Evolutionary conservation across 371 early-diverging fungal species (phyloP), one percentile per base, ranked within the genome.

Genomic region (Saksenaea vasiformis): DNA sequence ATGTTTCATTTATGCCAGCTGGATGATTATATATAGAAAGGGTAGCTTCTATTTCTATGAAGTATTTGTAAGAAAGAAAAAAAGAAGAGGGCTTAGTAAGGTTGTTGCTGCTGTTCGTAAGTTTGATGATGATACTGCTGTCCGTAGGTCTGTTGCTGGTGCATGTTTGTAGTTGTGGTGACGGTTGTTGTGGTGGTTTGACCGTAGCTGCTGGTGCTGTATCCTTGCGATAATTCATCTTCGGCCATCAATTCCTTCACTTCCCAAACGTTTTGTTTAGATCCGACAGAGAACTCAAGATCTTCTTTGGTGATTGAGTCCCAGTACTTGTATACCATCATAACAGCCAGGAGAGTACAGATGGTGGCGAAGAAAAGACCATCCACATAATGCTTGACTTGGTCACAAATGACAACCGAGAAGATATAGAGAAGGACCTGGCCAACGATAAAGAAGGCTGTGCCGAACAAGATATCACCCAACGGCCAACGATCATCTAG

Each of bases 311-410:
- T 97, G 70, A 98, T 97, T 17, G 92, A 91, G 75, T 98, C 98
- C 98, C 98, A 98, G 84, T 94, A 98, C 82, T 98, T 98, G 87
- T 97, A 98, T 9, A 97, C 93, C 97, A 98, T 98, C 98, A 98
- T 97, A 51, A 98, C 96, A 27, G 91, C 89, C 65, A 98, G 76
- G 59, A 98, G 78, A n/a, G 92, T 93, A 69, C 90, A 93, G 43
- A 95, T 93, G 14, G 91, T 87, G 39, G 95, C 94, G 84, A 97
- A 96, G 88, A 98, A 98, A 65, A 95, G 71, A 17, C 98, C 98
- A 75, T 98, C 98, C 31, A 98, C 85, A 66, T 98, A 98, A 75
- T 98, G 98, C 69, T 93, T 92, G 34, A 92, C 90, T 58, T 85
- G 79, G 34, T 90, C 86, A 77, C 98, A 98, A 41, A 97, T 90